phyloP scores from a whole-genome alignment of 805 yeast genomes.

The Yamadazyma insecticola region DNA sequence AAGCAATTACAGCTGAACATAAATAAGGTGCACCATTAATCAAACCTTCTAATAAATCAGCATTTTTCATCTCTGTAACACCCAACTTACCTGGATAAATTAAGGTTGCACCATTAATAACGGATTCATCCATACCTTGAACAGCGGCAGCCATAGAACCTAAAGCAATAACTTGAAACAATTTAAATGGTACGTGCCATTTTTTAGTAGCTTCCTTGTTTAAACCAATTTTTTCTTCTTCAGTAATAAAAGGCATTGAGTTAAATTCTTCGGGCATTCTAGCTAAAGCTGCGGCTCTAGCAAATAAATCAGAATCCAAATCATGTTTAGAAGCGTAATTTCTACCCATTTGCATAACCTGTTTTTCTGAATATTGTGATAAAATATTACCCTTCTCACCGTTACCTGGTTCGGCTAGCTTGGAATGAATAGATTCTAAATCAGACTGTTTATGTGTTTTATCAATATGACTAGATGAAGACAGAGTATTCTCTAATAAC shows the following conservation, averaged over 20 bases:
- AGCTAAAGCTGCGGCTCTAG: conserved; percentile 57
- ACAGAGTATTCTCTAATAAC: conserved; percentile 1
- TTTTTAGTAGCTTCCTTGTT: conserved; percentile 42
- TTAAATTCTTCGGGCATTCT: conserved; percentile 54
- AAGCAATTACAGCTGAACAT: conserved; percentile 51
- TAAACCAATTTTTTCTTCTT: conserved; percentile 44
- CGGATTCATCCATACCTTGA: conserved; percentile 76
- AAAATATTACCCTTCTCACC: conserved; percentile 42
- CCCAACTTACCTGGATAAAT: conserved; percentile 56
- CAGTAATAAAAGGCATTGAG: conserved; percentile 47
- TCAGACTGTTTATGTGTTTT: conserved; percentile 11
- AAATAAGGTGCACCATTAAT: conserved; percentile 65
- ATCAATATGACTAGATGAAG: conserved; percentile 9
- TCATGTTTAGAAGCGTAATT: conserved; percentile 55
- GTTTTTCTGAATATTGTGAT: conserved; percentile 54
- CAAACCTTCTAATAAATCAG: conserved; percentile 57
- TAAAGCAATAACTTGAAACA: conserved; percentile 50
- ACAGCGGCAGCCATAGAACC: conserved; percentile 69
- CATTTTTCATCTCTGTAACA: conserved; percentile 34
- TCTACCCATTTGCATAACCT: conserved; percentile 67
- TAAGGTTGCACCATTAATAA: conserved; percentile 61
- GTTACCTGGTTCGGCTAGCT: conserved; percentile 15
- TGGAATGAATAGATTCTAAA: conserved; percentile 14
- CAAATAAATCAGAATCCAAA: conserved; percentile 56
- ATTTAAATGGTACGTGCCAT: conserved; percentile 44